These are phyloP conservation scores for Ulota crispa DNA, from an alignment of 225 moss, liverwort and hornwort species.

Conservation along the genomic window DNA sequence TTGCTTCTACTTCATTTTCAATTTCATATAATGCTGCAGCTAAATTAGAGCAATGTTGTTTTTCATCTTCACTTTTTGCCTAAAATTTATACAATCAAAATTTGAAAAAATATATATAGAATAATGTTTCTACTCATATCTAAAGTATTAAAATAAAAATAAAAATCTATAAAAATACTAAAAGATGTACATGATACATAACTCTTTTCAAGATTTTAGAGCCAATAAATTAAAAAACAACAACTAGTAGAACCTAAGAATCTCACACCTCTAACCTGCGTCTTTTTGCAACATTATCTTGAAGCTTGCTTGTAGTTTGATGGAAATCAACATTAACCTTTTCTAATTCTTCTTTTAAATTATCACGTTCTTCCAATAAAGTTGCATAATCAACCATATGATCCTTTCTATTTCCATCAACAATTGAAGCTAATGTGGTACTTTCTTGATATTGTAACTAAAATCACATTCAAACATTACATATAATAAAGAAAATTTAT, in stretches of 20 bases:
- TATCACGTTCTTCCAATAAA: constrained; percentile 29
- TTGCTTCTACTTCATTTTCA: constrained; percentile 43
- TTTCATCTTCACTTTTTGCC: constrained; percentile 53
- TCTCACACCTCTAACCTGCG: constrained; percentile 45
- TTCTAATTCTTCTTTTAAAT: constrained; percentile 36
- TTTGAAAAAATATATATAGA: too few species aligned
- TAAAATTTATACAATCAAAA: background rate
- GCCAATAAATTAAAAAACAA: background rate
- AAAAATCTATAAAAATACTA: too few species aligned
- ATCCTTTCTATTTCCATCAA: background rate
- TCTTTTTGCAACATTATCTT: constrained; percentile 45
- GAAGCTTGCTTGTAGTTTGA: constrained; percentile 31
- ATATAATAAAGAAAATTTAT: background rate
- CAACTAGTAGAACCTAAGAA: background rate
- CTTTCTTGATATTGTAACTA: constrained; percentile 11
- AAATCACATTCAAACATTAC: background rate
- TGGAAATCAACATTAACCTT: constrained; percentile 23
- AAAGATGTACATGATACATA: too few species aligned
- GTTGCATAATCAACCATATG: background rate
- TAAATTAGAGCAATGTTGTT: constrained; percentile 41
- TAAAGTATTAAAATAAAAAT: too few species aligned
- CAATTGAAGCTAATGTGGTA: background rate
- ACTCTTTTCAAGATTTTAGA: too few species aligned
- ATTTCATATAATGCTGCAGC: constrained; percentile 47
- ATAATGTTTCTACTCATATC: too few species aligned